Base-by-base conservation (phyloP, 148 eudicot species). In the Cornus suecica region DNA sequence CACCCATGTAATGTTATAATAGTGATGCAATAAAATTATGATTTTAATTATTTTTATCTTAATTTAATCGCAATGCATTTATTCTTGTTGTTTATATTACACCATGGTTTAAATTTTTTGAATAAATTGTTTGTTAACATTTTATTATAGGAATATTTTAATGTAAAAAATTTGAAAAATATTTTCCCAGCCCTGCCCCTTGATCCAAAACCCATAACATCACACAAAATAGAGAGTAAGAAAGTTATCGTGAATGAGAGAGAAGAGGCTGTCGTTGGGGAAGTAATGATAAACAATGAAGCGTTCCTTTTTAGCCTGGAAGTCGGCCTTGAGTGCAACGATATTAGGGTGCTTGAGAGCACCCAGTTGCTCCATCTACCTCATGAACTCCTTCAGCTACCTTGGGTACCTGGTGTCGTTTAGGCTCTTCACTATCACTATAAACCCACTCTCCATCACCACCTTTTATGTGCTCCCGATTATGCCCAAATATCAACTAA, bases 391-490 rank as follows among this genome's bases (percentile, higher is more conserved):
- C 37, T 89, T 94, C 76, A 81, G 25, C 51, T 84, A 71, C 0
- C 42, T 37, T 8, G 98, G 96, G 34, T 83, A 90, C 80, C 89
- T 78, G 0, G 92, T 87, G 56, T 92, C 99, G 72, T 89, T 92
- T 65, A 94, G 67, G 75, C 99, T 79, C 86, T 94, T 94, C 11
- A 94, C 99, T 0, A 97, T 92, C 26, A 94, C 96, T 4, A 94
- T 92, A 22, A 80, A 91, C 10, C 97, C 96, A 0, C 90, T 72
- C 68, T 92, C 99, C 99, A 94, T 90, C 34, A 94, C 92, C 25
- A 97, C 99, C 79, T 94, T 92, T 42, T 94, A 94, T 0, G 99
- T 92, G 62, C 96, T 94, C 71, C 99, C 99, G 29, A 94, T n/a
- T n/a, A n/a, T n/a, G n/a, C n/a, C n/a, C n/a, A n/a, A n/a, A n/a